These are phyloP conservation scores for Erigeron canadensis DNA, from an alignment of 129 eudicot genomes.

Conservation along the genomic window DNA sequence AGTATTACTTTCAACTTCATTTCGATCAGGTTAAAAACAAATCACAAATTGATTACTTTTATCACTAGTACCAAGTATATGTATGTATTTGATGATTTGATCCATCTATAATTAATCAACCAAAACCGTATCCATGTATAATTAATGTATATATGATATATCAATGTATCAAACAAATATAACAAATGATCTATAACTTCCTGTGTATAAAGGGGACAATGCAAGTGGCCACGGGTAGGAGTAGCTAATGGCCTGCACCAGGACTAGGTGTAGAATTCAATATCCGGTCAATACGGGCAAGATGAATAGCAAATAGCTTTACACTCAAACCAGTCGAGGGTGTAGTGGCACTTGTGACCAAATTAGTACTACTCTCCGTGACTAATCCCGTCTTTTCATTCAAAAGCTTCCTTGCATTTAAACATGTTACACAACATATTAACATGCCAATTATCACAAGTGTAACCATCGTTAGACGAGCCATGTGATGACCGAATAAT, in stretches of 20 bases:
- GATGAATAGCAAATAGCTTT: slow-evolving; percentile 32
- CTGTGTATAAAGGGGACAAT: slow-evolving; percentile 1
- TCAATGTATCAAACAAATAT: slow-evolving; percentile 13
- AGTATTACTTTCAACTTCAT: slow-evolving; percentile 2
- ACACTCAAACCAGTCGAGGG: slow-evolving; percentile 24
- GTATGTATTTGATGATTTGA: slow-evolving; percentile 3
- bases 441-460: slow-evolving; percentile 30
- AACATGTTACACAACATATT: slow-evolving; percentile 25
- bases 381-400: slow-evolving; percentile 19
- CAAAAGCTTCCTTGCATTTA: slow-evolving; percentile 48
- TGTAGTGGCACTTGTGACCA: slow-evolving; percentile 17
- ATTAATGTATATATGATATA: background rate
- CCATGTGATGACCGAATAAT: slow-evolving; percentile 38
- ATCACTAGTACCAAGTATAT: slow-evolving; percentile 2
- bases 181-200: slow-evolving; percentile 23
- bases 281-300: slow-evolving; percentile 32
- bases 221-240: slow-evolving; percentile 8
- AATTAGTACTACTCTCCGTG: slow-evolving; percentile 7
- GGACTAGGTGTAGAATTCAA: slow-evolving; percentile 63
- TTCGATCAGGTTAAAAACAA: too few relatives aligned
- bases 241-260: slow-evolving; percentile 47
- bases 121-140: slow-evolving; percentile 3
- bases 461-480: slow-evolving; percentile 19
- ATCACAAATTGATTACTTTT: background rate
- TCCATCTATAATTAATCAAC: slow-evolving; percentile 3